Percentiles rank a stretch among this genome's conserved stretches.
phyloP scores from a whole-genome alignment of 2,329 filamentous ascomycete genomes.

The Tolypocladium amazonense region DNA sequence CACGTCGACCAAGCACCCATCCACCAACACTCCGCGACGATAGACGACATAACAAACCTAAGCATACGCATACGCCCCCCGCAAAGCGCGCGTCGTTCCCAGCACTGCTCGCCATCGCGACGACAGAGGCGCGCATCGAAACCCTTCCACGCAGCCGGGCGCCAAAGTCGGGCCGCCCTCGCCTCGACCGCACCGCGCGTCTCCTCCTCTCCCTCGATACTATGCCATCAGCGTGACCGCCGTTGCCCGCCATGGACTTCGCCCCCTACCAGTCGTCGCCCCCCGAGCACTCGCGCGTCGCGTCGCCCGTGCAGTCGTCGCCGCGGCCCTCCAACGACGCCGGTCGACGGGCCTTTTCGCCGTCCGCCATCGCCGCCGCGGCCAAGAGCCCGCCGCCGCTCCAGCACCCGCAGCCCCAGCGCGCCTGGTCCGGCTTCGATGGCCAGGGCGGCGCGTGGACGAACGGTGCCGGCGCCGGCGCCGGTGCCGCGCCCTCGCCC shows the following conservation, averaged over 20 bases:
- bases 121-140: not conserved
- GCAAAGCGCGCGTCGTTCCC: not conserved
- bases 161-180: not conserved
- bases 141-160: not conserved
- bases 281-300: constrained; percentile 71
- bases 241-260: constrained; percentile 62
- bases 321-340: constrained; percentile 46
- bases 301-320: constrained; percentile 53
- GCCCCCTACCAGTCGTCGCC: constrained; percentile 92
- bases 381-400: constrained; percentile 30
- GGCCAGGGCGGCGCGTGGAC: constrained; percentile 19
- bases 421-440: constrained; percentile 36
- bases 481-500: constrained; percentile 1
- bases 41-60: not conserved
- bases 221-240: constrained; percentile 1
- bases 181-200: not conserved
- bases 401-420: constrained; percentile 44
- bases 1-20: not conserved
- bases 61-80: not conserved
- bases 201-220: not conserved
- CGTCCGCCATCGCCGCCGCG: constrained; percentile 22
- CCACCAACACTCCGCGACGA: not conserved
- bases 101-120: not conserved
- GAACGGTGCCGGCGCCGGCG: constrained; percentile 6
- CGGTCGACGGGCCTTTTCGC: constrained; percentile 44